Evolutionary conservation across 164 flowering plant species (phyloP).

Genomic region (Sextonia rubra): DNA sequence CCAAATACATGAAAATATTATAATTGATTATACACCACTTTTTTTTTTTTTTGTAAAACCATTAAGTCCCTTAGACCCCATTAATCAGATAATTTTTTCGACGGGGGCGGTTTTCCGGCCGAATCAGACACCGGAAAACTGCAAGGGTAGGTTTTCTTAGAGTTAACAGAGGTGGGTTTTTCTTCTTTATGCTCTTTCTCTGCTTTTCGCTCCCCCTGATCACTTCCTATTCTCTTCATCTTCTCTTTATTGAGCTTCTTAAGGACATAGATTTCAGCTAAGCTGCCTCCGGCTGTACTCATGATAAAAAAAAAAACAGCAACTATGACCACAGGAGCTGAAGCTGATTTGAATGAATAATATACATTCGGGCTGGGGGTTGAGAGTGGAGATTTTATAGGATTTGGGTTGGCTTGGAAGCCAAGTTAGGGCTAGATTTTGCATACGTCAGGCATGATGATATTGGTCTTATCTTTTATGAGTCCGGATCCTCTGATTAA

Average conservation of each 20-base stretch:
- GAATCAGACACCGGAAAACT: background rate
- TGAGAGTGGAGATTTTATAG: slow-evolving; percentile 8
- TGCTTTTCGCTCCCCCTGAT: background rate
- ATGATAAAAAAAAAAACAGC: slow-evolving; percentile 4
- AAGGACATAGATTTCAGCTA: slow-evolving; percentile 22
- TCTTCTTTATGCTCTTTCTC: background rate
- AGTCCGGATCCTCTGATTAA: too few species aligned
- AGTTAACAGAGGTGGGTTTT: background rate
- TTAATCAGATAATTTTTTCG: background rate
- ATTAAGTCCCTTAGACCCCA: too few species aligned
- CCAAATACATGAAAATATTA: too few species aligned
- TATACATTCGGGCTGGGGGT: background rate
- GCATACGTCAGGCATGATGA: too few species aligned
- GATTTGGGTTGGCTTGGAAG: slow-evolving; percentile 5
- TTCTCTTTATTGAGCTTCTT: slow-evolving; percentile 21
- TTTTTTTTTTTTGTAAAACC: too few species aligned
- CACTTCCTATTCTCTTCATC: slow-evolving; percentile 19
- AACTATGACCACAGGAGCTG: background rate
- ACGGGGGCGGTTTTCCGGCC: background rate
- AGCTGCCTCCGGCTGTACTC: slow-evolving; percentile 7
- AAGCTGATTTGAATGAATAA: background rate
- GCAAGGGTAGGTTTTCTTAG: slow-evolving; percentile 3
- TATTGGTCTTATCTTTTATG: too few species aligned
- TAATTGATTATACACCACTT: too few species aligned
- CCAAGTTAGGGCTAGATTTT: background rate